Percentiles rank a stretch among this genome's conserved stretches.
Conservation (phyloP, 202 grass and related monocot species). For the Zizania palustris region DNA sequence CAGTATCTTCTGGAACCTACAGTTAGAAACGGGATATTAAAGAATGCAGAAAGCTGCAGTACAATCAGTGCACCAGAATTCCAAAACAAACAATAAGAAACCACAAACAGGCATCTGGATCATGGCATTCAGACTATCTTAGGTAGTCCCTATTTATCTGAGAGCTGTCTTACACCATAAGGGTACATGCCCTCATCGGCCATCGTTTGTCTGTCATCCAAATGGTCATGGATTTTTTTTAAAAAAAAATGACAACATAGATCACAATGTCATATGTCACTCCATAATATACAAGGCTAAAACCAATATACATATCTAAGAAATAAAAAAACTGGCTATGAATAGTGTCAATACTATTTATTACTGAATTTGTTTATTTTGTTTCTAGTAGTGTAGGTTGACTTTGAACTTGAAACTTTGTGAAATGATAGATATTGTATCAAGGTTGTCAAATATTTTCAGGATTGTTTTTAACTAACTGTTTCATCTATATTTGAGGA, state of each 20-base stretch:
- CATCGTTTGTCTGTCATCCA: not conserved
- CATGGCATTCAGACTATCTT: not conserved
- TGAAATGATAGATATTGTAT: not conserved
- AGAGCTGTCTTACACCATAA: not conserved
- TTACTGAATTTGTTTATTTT: not conserved
- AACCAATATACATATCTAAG: not conserved
- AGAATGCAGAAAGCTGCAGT: slow-evolving; percentile 20
- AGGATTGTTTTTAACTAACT: not conserved
- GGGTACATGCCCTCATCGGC: not conserved
- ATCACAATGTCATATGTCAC: not conserved
- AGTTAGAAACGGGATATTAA: slow-evolving; percentile 1
- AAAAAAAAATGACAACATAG: not conserved
- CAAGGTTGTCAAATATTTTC: not conserved
- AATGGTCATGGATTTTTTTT: not conserved
- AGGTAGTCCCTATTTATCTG: not conserved
- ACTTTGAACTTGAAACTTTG: not conserved
- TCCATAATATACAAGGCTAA: not conserved
- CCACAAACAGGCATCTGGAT: not conserved
- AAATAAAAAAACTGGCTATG: not conserved
- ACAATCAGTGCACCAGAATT: slow-evolving; percentile 17
- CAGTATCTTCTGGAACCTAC: slow-evolving; percentile 74
- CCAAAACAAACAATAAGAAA: slow-evolving; percentile 1
- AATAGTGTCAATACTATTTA: not conserved
- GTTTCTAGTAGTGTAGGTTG: not conserved
- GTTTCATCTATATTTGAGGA: not conserved